phyloP scores from a whole-genome alignment of 164 flowering plant genomes.

The Vitis cinerea region DNA sequence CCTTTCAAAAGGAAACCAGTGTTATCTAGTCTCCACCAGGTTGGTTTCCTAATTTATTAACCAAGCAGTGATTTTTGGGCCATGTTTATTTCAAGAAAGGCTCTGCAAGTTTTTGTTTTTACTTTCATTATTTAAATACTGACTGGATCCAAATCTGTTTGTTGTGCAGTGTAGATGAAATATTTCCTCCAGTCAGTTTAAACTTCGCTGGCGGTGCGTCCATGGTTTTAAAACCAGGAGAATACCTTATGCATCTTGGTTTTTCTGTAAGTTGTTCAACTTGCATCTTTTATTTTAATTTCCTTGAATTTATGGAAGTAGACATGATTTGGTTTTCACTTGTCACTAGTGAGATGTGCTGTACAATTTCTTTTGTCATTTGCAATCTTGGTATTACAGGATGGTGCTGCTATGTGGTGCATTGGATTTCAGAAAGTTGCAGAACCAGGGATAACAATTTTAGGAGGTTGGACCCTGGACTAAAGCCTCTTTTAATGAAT shows the following conservation, averaged over 20 bases:
- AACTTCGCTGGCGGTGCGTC: slow-evolving; percentile 69
- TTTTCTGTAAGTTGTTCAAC: slow-evolving; percentile 39
- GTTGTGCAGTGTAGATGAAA: slow-evolving; percentile 35
- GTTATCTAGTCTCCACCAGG: slow-evolving; percentile 53
- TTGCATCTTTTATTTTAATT: background rate
- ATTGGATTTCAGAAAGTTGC: slow-evolving; percentile 58
- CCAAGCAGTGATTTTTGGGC: no score
- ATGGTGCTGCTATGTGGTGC: slow-evolving; percentile 65
- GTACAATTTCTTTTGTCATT: background rate
- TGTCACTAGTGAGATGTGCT: background rate
- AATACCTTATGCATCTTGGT: slow-evolving; percentile 49
- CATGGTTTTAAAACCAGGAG: slow-evolving; percentile 53
- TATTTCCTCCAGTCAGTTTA: slow-evolving; percentile 58
- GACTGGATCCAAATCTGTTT: slow-evolving; percentile 7
- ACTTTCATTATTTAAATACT: background rate
- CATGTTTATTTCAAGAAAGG: background rate
- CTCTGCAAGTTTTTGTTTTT: background rate
- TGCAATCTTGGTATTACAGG: slow-evolving; percentile 29
- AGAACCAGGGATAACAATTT: slow-evolving; percentile 44
- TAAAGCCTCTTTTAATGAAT: background rate
- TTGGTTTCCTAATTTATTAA: slow-evolving; percentile 8
- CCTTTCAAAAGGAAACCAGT: slow-evolving; percentile 47
- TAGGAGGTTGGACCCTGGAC: slow-evolving; percentile 51
- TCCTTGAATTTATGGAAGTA: background rate
- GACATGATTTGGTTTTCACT: background rate